Percentiles rank a stretch among this genome's conserved stretches.
These are phyloP conservation scores for Pestalotiopsis sp. DNA, from an alignment of 2,329 filamentous ascomycete species.

Conservation along the genomic window DNA sequence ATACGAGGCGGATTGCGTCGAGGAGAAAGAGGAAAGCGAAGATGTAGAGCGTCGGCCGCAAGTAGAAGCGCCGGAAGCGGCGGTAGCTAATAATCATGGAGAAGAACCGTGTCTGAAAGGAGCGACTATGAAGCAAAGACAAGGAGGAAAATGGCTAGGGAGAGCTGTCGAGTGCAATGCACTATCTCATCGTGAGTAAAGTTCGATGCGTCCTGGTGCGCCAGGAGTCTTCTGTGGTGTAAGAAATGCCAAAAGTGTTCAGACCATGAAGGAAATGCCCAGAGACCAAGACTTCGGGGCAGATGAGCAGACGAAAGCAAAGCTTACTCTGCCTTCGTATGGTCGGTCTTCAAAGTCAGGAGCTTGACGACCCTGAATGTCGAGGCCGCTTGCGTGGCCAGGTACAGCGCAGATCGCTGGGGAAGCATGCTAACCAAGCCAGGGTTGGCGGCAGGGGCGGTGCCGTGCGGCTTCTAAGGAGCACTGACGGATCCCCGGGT, in stretches of 20 bases:
- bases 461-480: background rate
- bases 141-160: background rate
- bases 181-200: conserved; percentile 6
- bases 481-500: background rate
- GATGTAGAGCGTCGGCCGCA: conserved; percentile 34
- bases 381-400: background rate
- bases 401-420: conserved; percentile 2
- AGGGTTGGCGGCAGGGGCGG: background rate
- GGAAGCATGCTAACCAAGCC: background rate
- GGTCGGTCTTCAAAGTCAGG: background rate
- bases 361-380: conserved; percentile 9
- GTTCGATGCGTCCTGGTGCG: background rate
- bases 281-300: background rate
- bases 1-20: conserved; percentile 35
- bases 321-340: background rate
- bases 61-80: conserved; percentile 36
- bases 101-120: background rate
- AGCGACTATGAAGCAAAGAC: conserved; percentile 6
- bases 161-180: background rate
- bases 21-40: conserved; percentile 35
- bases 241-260: background rate
- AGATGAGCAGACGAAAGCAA: background rate
- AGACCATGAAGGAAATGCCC: background rate
- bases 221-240: background rate
- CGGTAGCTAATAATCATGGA: conserved; percentile 39